Evolutionary conservation across 257 asterid genomes (phyloP), one percentile per base, ranked within the genome.

Genomic region (Ilex asprella): DNA sequence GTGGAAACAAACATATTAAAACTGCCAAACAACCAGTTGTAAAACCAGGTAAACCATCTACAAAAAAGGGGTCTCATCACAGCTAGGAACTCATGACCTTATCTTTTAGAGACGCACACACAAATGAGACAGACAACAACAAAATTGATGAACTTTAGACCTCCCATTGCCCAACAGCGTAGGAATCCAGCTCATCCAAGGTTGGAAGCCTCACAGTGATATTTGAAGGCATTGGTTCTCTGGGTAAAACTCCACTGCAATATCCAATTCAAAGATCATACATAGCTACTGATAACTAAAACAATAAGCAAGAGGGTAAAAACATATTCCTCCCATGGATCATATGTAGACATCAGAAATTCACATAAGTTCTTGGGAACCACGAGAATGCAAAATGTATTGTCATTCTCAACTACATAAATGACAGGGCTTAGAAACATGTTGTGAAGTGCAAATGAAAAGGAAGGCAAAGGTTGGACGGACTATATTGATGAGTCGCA

Each of bases 91-190:
- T 35, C 3, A 15, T 12, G 14, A 15, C 16, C 54, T 1, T 11
- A 12, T 12, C 14, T 4, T 11, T 49, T 4, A 12, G n/a, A 49
- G 16, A 49, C 14, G 5, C n/a, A 15, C 54, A 49, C 54, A 49
- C 14, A 49, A 12, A 72, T n/a, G 60, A 54, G 55, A 59, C 35
- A 56, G 67, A 51, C 53, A 60, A 71, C 54, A 63, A 55, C 31
- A 21, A 63, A 47, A 30, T 31, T 39, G 63, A 64, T 53, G 52
- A 59, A 73, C 46, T 53, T 68, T 87, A 68, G 59, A 92, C 98
- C 97, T 93, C 99, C 99, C 99, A 93, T 60, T 93, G 97, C 52
- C 78, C 75, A 72, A 67, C 74, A 47, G 99, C 99, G 78, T 85
- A 93, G 56, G 86, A 85, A 80, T 89, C 94, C 72, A 93, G 82